Evolutionary conservation across 2,329 filamentous ascomycete species (phyloP), one percentile per base, ranked within the genome.

Genomic region (Nigrospora oryzae): DNA sequence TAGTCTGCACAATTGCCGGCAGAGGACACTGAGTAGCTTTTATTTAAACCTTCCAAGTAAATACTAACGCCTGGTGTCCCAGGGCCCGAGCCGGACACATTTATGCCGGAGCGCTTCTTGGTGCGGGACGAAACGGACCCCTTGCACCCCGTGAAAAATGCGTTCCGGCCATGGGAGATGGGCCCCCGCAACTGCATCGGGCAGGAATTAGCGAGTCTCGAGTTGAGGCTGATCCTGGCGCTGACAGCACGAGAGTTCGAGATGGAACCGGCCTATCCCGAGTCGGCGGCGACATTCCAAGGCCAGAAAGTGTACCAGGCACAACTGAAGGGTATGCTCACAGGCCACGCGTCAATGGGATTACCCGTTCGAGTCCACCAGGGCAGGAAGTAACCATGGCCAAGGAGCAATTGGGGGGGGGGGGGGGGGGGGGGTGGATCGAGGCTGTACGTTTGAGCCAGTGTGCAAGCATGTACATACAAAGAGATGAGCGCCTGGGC

Each of bases 171-270:
- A 0, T 71, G 70, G 45, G 63, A 68, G 35, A 46, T 56, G 6
- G 68, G 67, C 0, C 58, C 60, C 2, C 50, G 66, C 2, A 55
- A 53, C 3, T 69, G 66, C 43, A 55, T 64, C n/a, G 65, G 65
- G 0, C 60, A 65, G 51, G 58, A 58, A 30, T 49, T 69, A 23
- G 64, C 63, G 1, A 68, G 71, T 58, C 60, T 75, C 14, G 76
- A 81, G 57, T 53, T 73, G 17, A 70, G 69, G 49, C 61, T 74
- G 31, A 67, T 74, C 7, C 57, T 80, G 28, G 69, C 70, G 3
- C 56, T 79, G 52, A 70, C 69, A 0, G 54, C 71, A 12, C 55
- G 74, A 40, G 67, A 69, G 15, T 74, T 77, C 40, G 71, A 77
- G 33, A 68, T 81, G 46, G 56, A 62, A 42, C 56, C 59, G 1